Percentiles rank a stretch among this genome's conserved stretches.
These are phyloP conservation scores for Penicillium canariense DNA, from an alignment of 495 filamentous ascomycete genomes.

Conservation along the genomic window DNA sequence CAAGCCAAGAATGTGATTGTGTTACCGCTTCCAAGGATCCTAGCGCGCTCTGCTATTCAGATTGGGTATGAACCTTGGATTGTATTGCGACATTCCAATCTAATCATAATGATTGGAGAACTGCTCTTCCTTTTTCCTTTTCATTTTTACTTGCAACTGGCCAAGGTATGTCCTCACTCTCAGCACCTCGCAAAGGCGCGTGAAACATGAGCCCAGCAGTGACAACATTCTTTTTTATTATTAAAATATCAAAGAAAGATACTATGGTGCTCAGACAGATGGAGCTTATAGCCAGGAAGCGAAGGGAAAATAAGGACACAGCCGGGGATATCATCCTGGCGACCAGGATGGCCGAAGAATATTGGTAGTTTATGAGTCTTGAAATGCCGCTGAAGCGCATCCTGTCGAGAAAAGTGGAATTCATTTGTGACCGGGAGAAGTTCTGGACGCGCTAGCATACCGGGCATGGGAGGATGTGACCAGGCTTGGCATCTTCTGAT, in stretches of 20 bases:
- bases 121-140: too few species aligned
- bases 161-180: too few species aligned
- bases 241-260: constrained; percentile 10
- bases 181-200: too few species aligned
- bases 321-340: constrained; percentile 6
- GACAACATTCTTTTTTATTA: too few species aligned
- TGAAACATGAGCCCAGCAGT: too few species aligned
- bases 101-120: too few species aligned
- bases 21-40: too few species aligned
- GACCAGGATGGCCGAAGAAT: constrained; percentile 11
- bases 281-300: constrained; percentile 5
- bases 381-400: constrained; percentile 10
- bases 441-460: constrained; percentile 6
- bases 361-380: constrained; percentile 8
- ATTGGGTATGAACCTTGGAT: too few species aligned
- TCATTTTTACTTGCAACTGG: too few species aligned
- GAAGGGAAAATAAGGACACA: constrained; percentile 3
- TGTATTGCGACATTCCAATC: too few species aligned
- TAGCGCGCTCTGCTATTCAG: too few species aligned
- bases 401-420: constrained; percentile 11
- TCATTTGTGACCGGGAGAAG: constrained; percentile 6
- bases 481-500: constrained; percentile 2
- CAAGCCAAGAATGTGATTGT: too few species aligned
- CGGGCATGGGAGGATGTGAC: constrained; percentile 6
- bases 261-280: constrained; percentile 9